These are phyloP conservation scores for Oryza punctata DNA, from an alignment of 176 grass and related monocot genomes.

Conservation along the genomic window DNA sequence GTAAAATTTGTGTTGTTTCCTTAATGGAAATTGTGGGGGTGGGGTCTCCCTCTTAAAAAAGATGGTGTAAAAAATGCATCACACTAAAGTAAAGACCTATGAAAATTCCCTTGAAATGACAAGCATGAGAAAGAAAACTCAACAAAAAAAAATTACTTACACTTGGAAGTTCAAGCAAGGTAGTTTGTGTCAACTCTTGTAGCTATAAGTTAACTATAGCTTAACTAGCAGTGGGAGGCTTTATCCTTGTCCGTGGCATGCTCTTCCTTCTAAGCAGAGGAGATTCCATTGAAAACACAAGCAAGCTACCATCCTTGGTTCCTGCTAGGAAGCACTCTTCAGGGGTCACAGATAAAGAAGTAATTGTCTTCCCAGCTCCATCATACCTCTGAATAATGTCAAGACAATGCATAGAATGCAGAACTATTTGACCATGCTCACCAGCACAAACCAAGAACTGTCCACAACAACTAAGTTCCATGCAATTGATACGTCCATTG, in stretches of 20 bases:
- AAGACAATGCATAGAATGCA: conserved; percentile 92
- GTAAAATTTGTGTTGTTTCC: too few relatives aligned
- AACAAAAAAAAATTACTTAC: conserved; percentile 24
- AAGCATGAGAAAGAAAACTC: conserved; percentile 1
- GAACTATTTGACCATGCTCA: conserved; percentile 83
- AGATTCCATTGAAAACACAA: conserved; percentile 85
- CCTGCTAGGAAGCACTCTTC: conserved; percentile 94
- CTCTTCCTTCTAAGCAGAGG: conserved; percentile 65
- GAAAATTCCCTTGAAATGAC: background rate
- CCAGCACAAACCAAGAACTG: conserved; percentile 83
- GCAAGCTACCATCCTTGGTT: conserved; percentile 79
- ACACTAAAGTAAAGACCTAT: conserved; percentile 4
- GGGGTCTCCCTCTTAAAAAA: too few relatives aligned
- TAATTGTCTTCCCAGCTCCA: conserved; percentile 80
- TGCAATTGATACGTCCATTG: conserved; percentile 81
- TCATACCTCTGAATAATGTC: conserved; percentile 77
- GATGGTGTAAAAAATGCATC: background rate
- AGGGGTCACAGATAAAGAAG: conserved; percentile 78
- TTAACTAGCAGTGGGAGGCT: conserved; percentile 37
- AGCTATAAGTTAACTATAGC: conserved; percentile 4
- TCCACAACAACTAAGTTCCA: conserved; percentile 87
- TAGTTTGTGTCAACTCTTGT: conserved; percentile 4
- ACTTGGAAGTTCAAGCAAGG: background rate
- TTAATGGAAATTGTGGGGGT: too few relatives aligned
- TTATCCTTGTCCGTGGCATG: conserved; percentile 52